Percentiles rank a stretch among this genome's conserved stretches.
These are phyloP conservation scores for Paraphysoderma sedebokerense DNA, from an alignment of 371 early-diverging fungal species.

Conservation along the genomic window DNA sequence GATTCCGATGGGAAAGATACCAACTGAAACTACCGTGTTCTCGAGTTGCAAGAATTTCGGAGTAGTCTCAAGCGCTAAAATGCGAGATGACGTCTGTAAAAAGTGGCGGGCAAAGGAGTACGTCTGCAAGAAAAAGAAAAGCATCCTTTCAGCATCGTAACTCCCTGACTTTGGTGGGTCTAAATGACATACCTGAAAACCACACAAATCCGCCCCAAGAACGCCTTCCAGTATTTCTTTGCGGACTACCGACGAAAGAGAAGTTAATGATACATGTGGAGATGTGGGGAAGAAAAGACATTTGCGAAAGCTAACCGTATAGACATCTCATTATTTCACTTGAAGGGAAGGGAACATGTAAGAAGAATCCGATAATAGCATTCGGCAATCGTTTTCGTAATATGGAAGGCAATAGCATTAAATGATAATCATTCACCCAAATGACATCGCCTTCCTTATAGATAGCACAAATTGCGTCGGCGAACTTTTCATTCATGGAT, in stretches of 20 bases:
- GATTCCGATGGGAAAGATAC: conserved; percentile 99
- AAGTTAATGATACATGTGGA: conserved; percentile 38
- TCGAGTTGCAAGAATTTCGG: conserved; percentile 85
- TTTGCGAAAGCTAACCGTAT: neutral
- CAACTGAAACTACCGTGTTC: conserved; percentile 75
- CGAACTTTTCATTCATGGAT: conserved; percentile 78
- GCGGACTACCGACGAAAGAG: too few relatives aligned
- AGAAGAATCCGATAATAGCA: conserved; percentile 94
- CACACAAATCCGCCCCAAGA: conserved; percentile 69
- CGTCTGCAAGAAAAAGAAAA: too few relatives aligned
- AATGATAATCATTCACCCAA: conserved; percentile 95
- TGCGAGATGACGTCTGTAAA: conserved; percentile 84
- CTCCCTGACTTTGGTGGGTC: too few relatives aligned
- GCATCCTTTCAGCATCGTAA: too few relatives aligned
- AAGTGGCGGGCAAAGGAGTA: conserved; percentile 99
- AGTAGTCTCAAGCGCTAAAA: conserved; percentile 75
- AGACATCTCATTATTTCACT: conserved; percentile 49
- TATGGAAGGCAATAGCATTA: conserved; percentile 90
- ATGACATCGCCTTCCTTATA: conserved; percentile 87
- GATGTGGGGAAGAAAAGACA: conserved; percentile 3
- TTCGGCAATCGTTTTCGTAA: conserved; percentile 41
- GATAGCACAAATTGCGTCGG: conserved; percentile 60
- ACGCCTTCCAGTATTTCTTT: conserved; percentile 85
- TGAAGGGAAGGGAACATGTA: conserved; percentile 97
- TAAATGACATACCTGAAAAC: too few relatives aligned